Conservation (phyloP, 768 basidiomycete species). For the Phylloporus rhodoxanthus region DNA sequence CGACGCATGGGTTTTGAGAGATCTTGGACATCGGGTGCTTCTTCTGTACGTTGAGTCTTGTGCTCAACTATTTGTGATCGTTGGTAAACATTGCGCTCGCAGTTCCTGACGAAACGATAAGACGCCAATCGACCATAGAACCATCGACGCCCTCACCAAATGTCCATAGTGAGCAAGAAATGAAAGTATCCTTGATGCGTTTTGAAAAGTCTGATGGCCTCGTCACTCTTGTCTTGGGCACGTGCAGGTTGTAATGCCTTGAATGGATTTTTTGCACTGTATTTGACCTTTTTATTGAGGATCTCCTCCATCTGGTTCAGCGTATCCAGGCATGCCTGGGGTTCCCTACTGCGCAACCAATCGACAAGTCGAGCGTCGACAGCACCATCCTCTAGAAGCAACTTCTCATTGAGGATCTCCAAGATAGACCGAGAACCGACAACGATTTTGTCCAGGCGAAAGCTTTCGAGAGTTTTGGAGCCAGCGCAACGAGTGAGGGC, state of each 20-base stretch:
- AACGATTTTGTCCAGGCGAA: conserved; percentile 3
- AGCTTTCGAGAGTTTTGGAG: conserved; percentile 1
- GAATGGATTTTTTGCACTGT: neutral
- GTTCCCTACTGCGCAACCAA: conserved; percentile 8
- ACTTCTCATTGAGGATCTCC: conserved; percentile 2
- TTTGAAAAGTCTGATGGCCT: conserved; percentile 6
- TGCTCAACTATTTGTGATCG: neutral
- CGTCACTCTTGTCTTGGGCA: neutral
- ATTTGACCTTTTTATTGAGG: neutral
- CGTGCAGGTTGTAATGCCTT: neutral
- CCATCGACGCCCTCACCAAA: conserved; percentile 5
- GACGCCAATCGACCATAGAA: neutral
- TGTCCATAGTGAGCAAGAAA: conserved; percentile 8
- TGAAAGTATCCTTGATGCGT: conserved; percentile 5
- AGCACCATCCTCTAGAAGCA: neutral
- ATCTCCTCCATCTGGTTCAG: conserved; percentile 9
- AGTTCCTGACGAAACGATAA: conserved; percentile 1
- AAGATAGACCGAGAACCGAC: conserved; percentile 4
- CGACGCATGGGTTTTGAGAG: neutral
- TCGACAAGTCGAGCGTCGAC: conserved; percentile 8
- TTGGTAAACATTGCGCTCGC: neutral
- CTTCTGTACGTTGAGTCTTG: neutral
- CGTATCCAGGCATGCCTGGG: neutral
- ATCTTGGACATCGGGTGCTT: neutral
- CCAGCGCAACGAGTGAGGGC: neutral